These are phyloP conservation scores for Myriosclerotinia scirpicola DNA, from an alignment of 2,329 filamentous ascomycete genomes.

Conservation along the genomic window DNA sequence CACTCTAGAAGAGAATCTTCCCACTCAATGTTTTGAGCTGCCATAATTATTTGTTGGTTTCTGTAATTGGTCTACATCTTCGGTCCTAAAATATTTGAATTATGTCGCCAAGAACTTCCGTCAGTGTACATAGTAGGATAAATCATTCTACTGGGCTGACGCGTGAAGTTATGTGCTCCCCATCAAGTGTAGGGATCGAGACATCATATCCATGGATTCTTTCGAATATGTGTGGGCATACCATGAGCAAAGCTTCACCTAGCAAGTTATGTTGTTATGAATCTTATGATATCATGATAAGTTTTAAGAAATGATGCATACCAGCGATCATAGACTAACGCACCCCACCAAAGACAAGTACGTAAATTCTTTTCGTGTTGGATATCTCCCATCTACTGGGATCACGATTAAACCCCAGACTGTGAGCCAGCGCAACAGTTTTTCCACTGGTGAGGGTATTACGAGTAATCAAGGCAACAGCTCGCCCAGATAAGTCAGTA, in stretches of 20 bases:
- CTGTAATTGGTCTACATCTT: neutral
- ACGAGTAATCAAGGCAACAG: slow-evolving; percentile 59
- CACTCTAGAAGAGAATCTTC: slow-evolving; percentile 9
- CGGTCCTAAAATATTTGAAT: slow-evolving; percentile 2
- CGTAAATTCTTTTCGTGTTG: slow-evolving; percentile 51
- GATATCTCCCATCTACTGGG: slow-evolving; percentile 55
- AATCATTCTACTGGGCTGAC: slow-evolving; percentile 1
- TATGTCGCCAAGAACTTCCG: slow-evolving; percentile 4
- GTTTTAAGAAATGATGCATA: too few relatives aligned
- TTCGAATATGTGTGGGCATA: slow-evolving; percentile 28
- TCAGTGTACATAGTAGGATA: neutral
- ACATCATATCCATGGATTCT: slow-evolving; percentile 34
- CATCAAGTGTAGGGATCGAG: slow-evolving; percentile 27
- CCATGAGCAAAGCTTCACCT: slow-evolving; percentile 36
- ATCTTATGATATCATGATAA: too few relatives aligned
- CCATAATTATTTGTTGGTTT: neutral
- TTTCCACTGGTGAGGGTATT: slow-evolving; percentile 53
- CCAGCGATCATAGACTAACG: slow-evolving; percentile 57
- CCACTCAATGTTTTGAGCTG: slow-evolving; percentile 8
- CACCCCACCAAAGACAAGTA: slow-evolving; percentile 57
- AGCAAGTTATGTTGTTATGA: too few relatives aligned
- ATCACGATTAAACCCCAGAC: slow-evolving; percentile 55
- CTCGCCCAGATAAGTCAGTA: slow-evolving; percentile 59
- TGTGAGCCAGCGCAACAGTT: slow-evolving; percentile 53
- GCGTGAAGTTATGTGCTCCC: neutral